Percentiles rank a stretch among this genome's conserved stretches.
Evolutionary conservation across 331 rosid species (phyloP).

Genomic region (Arachis monticola): DNA sequence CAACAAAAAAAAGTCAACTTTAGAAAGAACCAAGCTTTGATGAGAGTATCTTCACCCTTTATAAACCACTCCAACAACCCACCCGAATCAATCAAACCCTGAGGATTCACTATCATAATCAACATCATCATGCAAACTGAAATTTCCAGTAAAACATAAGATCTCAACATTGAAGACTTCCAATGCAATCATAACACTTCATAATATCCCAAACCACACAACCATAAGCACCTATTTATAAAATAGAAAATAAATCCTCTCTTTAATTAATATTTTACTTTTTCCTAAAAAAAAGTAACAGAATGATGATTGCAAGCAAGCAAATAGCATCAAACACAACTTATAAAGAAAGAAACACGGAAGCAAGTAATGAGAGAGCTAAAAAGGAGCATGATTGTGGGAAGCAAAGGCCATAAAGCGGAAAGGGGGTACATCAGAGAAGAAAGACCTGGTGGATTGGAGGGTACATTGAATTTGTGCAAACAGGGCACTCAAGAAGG

Average conservation of each 20-base stretch:
- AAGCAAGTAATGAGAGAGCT: background rate
- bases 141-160: slow-evolving; percentile 26
- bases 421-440: slow-evolving; percentile 31
- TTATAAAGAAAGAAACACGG: slow-evolving; percentile 2
- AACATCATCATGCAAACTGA: slow-evolving; percentile 1
- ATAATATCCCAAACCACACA: slow-evolving; percentile 18
- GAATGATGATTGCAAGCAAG: background rate
- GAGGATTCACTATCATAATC: background rate
- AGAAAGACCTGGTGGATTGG: slow-evolving; percentile 74
- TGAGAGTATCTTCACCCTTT: slow-evolving; percentile 1
- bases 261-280: background rate
- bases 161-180: slow-evolving; percentile 18
- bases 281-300: background rate
- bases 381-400: background rate
- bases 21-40: background rate
- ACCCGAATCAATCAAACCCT: slow-evolving; percentile 18
- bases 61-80: slow-evolving; percentile 2
- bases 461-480: slow-evolving; percentile 87
- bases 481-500: slow-evolving; percentile 84
- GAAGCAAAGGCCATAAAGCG: slow-evolving; percentile 10
- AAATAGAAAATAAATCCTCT: background rate
- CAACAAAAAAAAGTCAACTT: background rate
- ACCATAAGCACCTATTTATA: background rate
- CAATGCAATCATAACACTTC: background rate
- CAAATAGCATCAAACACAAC: background rate